A percentile compares a stretch with the other conserved stretches of the same genome.
Conservation (phyloP, 352 stramenopile genomes). For the Pythium volutum region DNA sequence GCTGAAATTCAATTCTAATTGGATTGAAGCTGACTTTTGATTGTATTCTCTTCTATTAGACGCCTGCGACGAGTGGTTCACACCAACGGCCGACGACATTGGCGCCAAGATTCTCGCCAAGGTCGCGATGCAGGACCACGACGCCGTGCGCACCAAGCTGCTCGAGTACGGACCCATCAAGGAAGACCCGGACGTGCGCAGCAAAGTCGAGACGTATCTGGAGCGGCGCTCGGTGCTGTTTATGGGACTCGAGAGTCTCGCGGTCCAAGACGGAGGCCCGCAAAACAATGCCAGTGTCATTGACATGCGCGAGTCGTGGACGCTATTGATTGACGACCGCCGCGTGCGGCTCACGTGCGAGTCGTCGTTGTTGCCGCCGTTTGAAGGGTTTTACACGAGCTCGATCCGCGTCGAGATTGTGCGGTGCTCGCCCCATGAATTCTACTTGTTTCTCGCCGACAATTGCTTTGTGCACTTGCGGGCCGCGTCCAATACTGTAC, state of each 20-base stretch:
- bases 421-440: constrained; percentile 53
- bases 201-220: constrained; percentile 83
- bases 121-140: constrained; percentile 70
- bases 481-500: constrained; percentile 66
- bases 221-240: constrained; percentile 80
- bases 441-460: constrained; percentile 54
- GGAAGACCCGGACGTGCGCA: constrained; percentile 78
- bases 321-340: constrained; percentile 74
- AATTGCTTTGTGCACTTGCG: constrained; percentile 66
- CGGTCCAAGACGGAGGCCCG: constrained; percentile 53
- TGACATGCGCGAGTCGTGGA: constrained; percentile 76
- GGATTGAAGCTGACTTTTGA: too few relatives aligned
- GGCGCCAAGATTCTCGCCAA: constrained; percentile 69
- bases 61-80: constrained; percentile 75
- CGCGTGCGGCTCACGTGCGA: constrained; percentile 76
- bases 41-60: constrained; percentile 2
- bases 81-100: constrained; percentile 77
- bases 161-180: constrained; percentile 83
- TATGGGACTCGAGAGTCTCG: constrained; percentile 46
- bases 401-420: constrained; percentile 71
- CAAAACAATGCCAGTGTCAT: constrained; percentile 31
- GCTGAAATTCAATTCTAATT: neutral
- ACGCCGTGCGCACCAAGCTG: constrained; percentile 73
- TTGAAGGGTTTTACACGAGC: constrained; percentile 71
- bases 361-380: constrained; percentile 74